Percentiles rank a stretch among this genome's conserved stretches.
Evolutionary conservation across 257 asterid species (phyloP).

Genomic region (Solanum boliviense): DNA sequence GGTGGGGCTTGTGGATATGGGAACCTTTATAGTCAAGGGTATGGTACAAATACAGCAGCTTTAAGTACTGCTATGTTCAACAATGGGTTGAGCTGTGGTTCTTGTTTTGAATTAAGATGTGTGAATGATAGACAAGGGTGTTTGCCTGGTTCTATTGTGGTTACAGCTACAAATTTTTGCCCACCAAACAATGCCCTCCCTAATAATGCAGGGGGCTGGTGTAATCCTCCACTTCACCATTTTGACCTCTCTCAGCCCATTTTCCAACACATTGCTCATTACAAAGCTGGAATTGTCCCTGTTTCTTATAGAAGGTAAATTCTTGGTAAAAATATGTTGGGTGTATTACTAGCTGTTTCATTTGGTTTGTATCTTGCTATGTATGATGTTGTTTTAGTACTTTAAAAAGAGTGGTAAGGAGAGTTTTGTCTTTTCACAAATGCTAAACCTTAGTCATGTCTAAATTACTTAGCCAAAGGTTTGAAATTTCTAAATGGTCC

Average conservation of each 20-base stretch:
- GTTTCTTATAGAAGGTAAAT: constrained; percentile 65
- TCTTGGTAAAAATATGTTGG: neutral
- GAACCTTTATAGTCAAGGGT: constrained; percentile 78
- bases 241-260: constrained; percentile 85
- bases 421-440: neutral
- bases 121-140: constrained; percentile 29
- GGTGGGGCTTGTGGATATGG: constrained; percentile 99
- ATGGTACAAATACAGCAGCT: constrained; percentile 93
- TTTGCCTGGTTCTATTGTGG: constrained; percentile 48
- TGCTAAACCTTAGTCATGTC: neutral
- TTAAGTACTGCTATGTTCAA: constrained; percentile 79
- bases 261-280: constrained; percentile 73
- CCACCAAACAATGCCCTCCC: constrained; percentile 82
- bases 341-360: neutral
- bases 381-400: neutral
- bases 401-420: neutral
- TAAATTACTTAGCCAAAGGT: neutral
- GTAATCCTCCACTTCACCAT: constrained; percentile 83
- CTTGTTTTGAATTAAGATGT: constrained; percentile 62
- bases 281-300: constrained; percentile 83
- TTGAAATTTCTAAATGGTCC: neutral
- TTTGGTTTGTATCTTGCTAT: neutral
- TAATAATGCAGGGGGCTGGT: constrained; percentile 80
- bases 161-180: constrained; percentile 89
- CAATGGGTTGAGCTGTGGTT: constrained; percentile 85